These are phyloP conservation scores for Colletotrichum falcatum DNA, from an alignment of 2,329 filamentous ascomycete species.

Conservation along the genomic window DNA sequence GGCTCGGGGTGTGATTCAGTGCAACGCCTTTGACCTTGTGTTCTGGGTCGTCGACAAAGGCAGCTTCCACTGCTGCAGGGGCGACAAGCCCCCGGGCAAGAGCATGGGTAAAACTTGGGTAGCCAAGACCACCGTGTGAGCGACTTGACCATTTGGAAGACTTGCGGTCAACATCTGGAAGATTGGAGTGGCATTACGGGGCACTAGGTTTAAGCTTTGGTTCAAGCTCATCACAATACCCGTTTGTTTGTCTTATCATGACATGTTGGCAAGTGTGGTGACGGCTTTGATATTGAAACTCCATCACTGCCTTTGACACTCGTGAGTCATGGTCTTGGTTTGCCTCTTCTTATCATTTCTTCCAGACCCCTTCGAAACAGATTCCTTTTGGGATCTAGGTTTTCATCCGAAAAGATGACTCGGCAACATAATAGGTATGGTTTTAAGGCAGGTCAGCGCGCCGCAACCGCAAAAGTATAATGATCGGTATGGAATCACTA, in stretches of 20 bases:
- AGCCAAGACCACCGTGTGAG: neutral
- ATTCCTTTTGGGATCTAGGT: neutral
- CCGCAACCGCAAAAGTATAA: slow-evolving; percentile 12
- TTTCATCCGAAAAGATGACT: slow-evolving; percentile 12
- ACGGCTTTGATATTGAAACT: neutral
- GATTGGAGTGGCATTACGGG: neutral
- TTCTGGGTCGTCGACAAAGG: slow-evolving; percentile 22
- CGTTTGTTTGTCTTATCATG: slow-evolving; percentile 15
- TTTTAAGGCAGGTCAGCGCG: slow-evolving; percentile 1
- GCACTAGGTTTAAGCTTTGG: neutral
- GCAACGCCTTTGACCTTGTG: slow-evolving; percentile 4
- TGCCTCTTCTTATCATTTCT: neutral
- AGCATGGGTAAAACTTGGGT: neutral
- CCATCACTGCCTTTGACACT: neutral
- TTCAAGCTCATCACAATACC: neutral
- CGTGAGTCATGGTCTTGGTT: slow-evolving; percentile 1
- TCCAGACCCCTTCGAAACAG: neutral
- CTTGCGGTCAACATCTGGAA: neutral
- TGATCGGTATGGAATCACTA: slow-evolving; percentile 16
- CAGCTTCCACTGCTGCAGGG: slow-evolving; percentile 26
- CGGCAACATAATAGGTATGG: neutral
- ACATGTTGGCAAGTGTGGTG: slow-evolving; percentile 16
- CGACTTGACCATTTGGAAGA: too few species aligned
- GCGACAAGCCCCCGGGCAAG: neutral
- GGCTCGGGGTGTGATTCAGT: slow-evolving; percentile 13